Base-by-base conservation (phyloP, 805 yeast genomes). In the Saccharomycopsis amapae region DNA sequence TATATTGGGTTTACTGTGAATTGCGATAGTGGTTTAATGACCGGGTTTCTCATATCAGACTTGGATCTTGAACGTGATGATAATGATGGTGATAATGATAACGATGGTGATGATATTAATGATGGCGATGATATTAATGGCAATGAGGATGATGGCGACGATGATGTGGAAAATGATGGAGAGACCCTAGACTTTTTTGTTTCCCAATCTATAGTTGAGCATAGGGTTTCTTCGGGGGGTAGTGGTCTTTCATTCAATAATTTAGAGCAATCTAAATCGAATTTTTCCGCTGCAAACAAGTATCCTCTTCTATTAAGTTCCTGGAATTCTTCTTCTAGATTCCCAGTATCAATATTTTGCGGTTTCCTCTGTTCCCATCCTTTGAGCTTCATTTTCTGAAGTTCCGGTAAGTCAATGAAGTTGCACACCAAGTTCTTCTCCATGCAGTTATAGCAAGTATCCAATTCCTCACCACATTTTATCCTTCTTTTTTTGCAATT, bases 381-480 rank as follows among this genome's bases (percentile, higher is more conserved):
- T 31, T 31, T 7, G 7, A 31, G 15, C 17, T n/a, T 31, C 15
- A 20, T 17, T 24, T 41, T 41, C 17, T 40, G 42, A 28, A n/a
- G 25, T 23, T 33, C 41, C 13, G 45, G 22, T 15, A 46, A 25
- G 17, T 41, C 42, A 17, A 35, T 13, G 20, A 46, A 46, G 18
- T 32, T 30, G 28, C 49, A 46, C 2, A 10, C 20, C 5, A 41
- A 10, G 28, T 46, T 37, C 20, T 36, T 34, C 18, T 46, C 49
- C 24, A 46, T 42, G 37, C 49, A 46, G 22, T 46, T 46, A 38
- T 40, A 46, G 42, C 49, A 46, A 17, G 30, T 4, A 23, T 34
- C 38, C 10, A 41, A 22, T 18, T 46, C 49, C 37, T 46, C 49
- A 26, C 49, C 49, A 17, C 49, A 46, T 30, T 46, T 46, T 9